Evolutionary conservation across 1,284 basidiomycete genomes (phyloP).

Genomic region (Fomitopsis pinicola): DNA sequence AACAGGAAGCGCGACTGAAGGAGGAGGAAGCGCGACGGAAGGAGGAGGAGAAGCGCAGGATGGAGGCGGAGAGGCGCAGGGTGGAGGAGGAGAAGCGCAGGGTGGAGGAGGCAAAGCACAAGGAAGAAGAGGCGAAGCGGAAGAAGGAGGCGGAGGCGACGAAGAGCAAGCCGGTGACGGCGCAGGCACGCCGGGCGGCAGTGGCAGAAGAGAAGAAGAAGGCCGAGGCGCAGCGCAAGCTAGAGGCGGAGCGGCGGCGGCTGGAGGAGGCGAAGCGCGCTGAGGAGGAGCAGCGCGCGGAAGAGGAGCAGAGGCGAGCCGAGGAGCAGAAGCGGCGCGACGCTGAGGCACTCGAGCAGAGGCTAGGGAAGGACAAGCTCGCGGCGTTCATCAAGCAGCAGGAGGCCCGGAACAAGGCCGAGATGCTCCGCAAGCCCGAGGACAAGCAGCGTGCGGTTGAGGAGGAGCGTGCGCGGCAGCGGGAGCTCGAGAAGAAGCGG

Average conservation of each 20-base stretch:
- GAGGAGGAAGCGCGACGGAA: not conserved
- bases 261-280: not conserved
- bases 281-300: not conserved
- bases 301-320: not conserved
- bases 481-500: not conserved
- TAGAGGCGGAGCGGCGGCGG: not conserved
- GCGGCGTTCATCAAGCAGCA: not conserved
- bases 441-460: constrained; percentile 1
- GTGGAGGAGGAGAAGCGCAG: not conserved
- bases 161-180: not conserved
- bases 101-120: not conserved
- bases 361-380: not conserved
- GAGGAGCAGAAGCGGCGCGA: not conserved
- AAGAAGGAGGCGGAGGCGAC: not conserved
- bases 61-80: not conserved
- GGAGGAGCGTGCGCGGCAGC: not conserved
- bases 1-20: not conserved
- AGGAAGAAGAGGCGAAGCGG: constrained; percentile 1
- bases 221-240: not conserved
- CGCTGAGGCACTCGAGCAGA: not conserved
- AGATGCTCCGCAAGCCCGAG: not conserved
- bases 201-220: not conserved
- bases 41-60: not conserved
- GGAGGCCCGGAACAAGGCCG: not conserved
- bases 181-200: not conserved